Evolutionary conservation across 805 yeast genomes (phyloP).

Genomic region (Candida lessepsii): DNA sequence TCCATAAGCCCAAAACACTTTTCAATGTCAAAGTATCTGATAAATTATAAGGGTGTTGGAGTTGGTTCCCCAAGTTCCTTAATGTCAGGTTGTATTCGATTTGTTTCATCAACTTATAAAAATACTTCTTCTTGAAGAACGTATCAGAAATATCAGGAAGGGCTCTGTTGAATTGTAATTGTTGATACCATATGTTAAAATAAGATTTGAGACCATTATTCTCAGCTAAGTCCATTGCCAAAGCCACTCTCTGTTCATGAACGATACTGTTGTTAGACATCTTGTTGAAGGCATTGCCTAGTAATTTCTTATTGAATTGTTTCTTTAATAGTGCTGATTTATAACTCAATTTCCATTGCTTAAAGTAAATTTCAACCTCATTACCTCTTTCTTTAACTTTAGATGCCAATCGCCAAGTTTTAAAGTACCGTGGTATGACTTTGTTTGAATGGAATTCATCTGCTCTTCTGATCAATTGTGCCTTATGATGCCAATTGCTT

Average conservation of each 20-base stretch:
- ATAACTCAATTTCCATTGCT: conserved; percentile 8
- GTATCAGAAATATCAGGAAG: conserved; percentile 14
- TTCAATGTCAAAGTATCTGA: not conserved
- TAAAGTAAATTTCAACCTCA: conserved; percentile 4
- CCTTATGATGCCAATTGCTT: conserved; percentile 16
- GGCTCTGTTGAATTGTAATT: conserved; percentile 3
- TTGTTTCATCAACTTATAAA: conserved; percentile 1
- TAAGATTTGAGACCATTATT: not conserved
- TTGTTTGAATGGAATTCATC: conserved; percentile 8
- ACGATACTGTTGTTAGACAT: not conserved
- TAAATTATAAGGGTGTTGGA: not conserved
- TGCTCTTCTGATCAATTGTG: conserved; percentile 15
- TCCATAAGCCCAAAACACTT: conserved; percentile 21
- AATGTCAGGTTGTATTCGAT: not conserved
- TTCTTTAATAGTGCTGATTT: not conserved
- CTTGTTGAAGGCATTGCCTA: not conserved
- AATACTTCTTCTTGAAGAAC: conserved; percentile 9
- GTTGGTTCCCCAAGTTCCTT: too few species aligned
- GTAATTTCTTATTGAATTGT: not conserved
- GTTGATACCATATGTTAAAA: conserved; percentile 5
- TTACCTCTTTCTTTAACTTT: not conserved
- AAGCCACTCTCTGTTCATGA: not conserved
- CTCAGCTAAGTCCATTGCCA: not conserved
- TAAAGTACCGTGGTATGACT: conserved; percentile 9
- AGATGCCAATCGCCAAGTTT: conserved; percentile 15